These are phyloP conservation scores for Globisporangium heterothallicum DNA, from an alignment of 352 stramenopile genomes.

Conservation along the genomic window DNA sequence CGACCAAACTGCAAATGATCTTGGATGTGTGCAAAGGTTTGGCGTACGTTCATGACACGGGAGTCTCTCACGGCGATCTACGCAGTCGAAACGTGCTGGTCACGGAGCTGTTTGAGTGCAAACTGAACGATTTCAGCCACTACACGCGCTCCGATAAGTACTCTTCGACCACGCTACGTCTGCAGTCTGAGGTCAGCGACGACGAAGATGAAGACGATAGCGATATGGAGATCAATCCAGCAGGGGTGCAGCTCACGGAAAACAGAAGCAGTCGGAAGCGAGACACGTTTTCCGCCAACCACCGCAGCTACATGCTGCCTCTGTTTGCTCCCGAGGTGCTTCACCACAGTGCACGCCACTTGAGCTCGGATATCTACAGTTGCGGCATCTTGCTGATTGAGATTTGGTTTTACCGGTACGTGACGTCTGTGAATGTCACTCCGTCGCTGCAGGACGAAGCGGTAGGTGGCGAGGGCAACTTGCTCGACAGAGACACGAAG, in stretches of 20 bases:
- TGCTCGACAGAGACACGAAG: slow-evolving; percentile 2
- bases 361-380: slow-evolving; percentile 52
- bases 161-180: slow-evolving; percentile 9
- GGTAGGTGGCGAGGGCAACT: slow-evolving; percentile 2
- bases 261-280: neutral
- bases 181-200: slow-evolving; percentile 15
- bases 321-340: slow-evolving; percentile 45
- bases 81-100: slow-evolving; percentile 69
- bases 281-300: slow-evolving; percentile 1
- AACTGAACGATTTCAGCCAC: slow-evolving; percentile 52
- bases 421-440: slow-evolving; percentile 28
- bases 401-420: slow-evolving; percentile 45
- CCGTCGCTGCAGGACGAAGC: slow-evolving; percentile 13
- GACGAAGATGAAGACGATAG: slow-evolving; percentile 10
- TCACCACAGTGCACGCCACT: slow-evolving; percentile 24
- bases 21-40: slow-evolving; percentile 51
- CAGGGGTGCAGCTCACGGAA: slow-evolving; percentile 32
- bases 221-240: slow-evolving; percentile 24
- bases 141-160: slow-evolving; percentile 28
- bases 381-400: slow-evolving; percentile 51
- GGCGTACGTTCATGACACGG: slow-evolving; percentile 43
- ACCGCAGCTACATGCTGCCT: slow-evolving; percentile 23
- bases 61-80: slow-evolving; percentile 53
- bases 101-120: slow-evolving; percentile 44
- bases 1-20: slow-evolving; percentile 51